A percentile compares a stretch with the other conserved stretches of the same genome.
These are phyloP conservation scores for Phialophora verrucosa DNA, from an alignment of 2,329 filamentous ascomycete genomes.

Conservation along the genomic window DNA sequence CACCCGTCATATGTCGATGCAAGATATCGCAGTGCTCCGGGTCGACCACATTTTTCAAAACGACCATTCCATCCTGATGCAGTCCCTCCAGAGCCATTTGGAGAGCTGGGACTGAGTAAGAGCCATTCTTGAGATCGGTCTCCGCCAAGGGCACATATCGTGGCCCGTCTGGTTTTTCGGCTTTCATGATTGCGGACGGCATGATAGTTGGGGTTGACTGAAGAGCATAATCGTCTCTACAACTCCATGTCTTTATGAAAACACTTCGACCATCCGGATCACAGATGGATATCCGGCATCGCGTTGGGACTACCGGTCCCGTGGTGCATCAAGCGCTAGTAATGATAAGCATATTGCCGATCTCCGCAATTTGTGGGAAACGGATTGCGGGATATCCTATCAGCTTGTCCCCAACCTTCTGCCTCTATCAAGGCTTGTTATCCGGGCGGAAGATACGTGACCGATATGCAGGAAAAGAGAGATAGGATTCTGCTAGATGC, in stretches of 20 bases:
- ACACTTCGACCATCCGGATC: too few relatives aligned
- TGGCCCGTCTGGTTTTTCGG: slow-evolving; percentile 35
- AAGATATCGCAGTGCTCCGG: slow-evolving; percentile 45
- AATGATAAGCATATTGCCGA: too few relatives aligned
- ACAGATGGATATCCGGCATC: not conserved
- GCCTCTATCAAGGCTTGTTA: too few relatives aligned
- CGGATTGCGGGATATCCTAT: too few relatives aligned
- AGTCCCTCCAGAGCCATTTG: slow-evolving; percentile 46
- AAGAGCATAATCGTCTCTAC: not conserved
- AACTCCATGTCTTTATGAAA: not conserved
- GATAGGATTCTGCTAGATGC: too few relatives aligned
- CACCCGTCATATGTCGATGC: slow-evolving; percentile 46
- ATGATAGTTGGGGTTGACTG: slow-evolving; percentile 8
- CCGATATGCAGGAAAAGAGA: too few relatives aligned
- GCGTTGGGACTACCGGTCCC: not conserved
- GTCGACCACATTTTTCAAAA: slow-evolving; percentile 48
- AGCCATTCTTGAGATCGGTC: slow-evolving; percentile 38
- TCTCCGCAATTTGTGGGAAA: too few relatives aligned
- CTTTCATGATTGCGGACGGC: slow-evolving; percentile 13
- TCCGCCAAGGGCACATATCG: slow-evolving; percentile 37
- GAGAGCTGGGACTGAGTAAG: slow-evolving; percentile 42
- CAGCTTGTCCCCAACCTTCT: too few relatives aligned
- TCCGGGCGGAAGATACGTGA: too few relatives aligned
- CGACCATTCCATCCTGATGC: slow-evolving; percentile 48
- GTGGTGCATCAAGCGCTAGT: too few relatives aligned